Base-by-base conservation (phyloP, 148 eudicot genomes). In the Beta vulgaris region DNA sequence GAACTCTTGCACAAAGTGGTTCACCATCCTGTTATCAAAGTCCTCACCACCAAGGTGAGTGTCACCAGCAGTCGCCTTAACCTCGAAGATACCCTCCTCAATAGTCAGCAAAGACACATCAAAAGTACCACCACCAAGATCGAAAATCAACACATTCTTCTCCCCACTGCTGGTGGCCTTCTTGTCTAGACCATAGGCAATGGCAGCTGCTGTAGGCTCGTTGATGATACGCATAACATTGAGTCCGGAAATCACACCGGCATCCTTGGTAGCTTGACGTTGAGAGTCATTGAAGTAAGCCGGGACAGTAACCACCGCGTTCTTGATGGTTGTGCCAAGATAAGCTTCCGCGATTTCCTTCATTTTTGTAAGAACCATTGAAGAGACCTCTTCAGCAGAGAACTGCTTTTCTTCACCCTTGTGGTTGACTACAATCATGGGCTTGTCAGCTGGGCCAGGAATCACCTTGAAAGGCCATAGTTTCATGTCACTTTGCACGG, bases 1-100 rank as follows among this genome's bases (percentile, higher is more conserved):
- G 15, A 86, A 84, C 80, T 83, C 88, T 34, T 83, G 84, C 73
- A 81, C 86, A 71, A 86, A 83, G 68, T 86, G 88, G 51, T 83
- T 86, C 77, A 86, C 88, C 88, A 86, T 73, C 58, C 88, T 76
- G 76, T 83, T 86, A 14, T 86, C 88, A 61, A 85, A 86, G 32
- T 86, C 88, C 62, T 86, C 88, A 66, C 88, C 88, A 58, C 88
- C 88, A 63, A 86, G 80, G 29, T 86, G 88, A 54, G 88, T 86
- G 9, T 86, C 88, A 63, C 88, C 88, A 48, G 88, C 88, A 13
- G 88, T 86, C 29, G 88, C 76, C 44, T 86, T 86, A 1, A 86
- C 88, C 84, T 86, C 88, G 26, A 86, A 86, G 19, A 86, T 86
- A 69, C 88, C 88, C 74, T 86, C 88, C 21, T 86, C 88, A 67